Evolutionary conservation across 2,329 filamentous ascomycete species (phyloP).

Genomic region (Cercospora zeae-maydis): DNA sequence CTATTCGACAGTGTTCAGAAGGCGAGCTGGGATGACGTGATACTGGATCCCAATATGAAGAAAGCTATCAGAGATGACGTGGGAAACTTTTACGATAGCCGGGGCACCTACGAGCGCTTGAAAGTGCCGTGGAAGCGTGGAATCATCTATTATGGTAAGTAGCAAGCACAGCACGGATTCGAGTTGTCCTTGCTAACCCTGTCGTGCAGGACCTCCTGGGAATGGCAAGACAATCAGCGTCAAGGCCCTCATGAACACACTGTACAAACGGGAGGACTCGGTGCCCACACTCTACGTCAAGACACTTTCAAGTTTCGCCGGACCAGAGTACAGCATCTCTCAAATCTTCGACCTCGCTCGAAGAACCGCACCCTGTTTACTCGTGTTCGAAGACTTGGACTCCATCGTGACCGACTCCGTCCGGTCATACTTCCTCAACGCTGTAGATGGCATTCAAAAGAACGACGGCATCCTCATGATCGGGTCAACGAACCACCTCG

Average conservation of each 20-base stretch:
- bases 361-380: constrained; percentile 62
- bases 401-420: constrained; percentile 59
- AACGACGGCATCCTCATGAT: constrained; percentile 69
- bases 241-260: constrained; percentile 65
- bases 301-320: constrained; percentile 45
- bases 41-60: constrained; percentile 64
- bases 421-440: constrained; percentile 68
- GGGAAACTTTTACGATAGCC: constrained; percentile 59
- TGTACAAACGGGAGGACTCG: constrained; percentile 52
- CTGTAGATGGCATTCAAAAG: constrained; percentile 65
- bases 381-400: constrained; percentile 71
- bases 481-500: constrained; percentile 48
- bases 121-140: constrained; percentile 69
- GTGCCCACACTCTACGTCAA: constrained; percentile 63
- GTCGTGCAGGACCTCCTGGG: constrained; percentile 51
- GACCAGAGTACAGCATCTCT: constrained; percentile 56
- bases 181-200: neutral
- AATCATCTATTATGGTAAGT: constrained; percentile 60
- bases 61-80: constrained; percentile 61
- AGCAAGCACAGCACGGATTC: constrained; percentile 41
- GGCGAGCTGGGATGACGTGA: constrained; percentile 62
- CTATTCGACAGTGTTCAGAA: constrained; percentile 57
- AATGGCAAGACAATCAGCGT: constrained; percentile 70
- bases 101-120: constrained; percentile 57
- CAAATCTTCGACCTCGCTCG: constrained; percentile 59